Evolutionary conservation across 2,329 filamentous ascomycete genomes (phyloP), one percentile per base, ranked within the genome.

Genomic region (Ceratocystis smalleyi): DNA sequence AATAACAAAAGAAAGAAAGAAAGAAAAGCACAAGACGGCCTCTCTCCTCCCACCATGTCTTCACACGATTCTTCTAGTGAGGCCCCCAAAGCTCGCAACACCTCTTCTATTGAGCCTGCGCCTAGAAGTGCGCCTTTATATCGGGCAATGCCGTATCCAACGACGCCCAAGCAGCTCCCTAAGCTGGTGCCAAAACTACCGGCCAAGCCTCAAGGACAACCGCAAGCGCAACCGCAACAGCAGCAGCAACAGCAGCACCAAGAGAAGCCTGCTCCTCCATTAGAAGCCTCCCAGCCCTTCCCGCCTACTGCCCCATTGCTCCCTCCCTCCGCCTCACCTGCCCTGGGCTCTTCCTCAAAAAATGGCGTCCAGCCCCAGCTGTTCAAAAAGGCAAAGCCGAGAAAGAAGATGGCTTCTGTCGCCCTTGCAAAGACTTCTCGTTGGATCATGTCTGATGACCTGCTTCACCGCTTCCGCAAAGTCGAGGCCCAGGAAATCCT

Each of bases 401-500:
- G 59, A 12, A 64, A 67, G 19, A 62, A 55, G 27, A 55, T 22
- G 5, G 32, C 47, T 15, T 57, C 61, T 51, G 27, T 45, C 43
- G 47, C 61, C 24, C 47, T 57, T 40, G 43, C 68, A 8, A 69
- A 69, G 43, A 63, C 68, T 15, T 71, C 78, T 54, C 75, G 78
- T 72, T 82, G 81, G 79, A 78, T 77, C 15, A 70, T 84, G 35
- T 76, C 80, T 0, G 79, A 81, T 62, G 83, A 82, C 67, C 75
- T 85, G 68, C 76, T 79, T 19, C 79, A 79, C 54, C 74, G 80
- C 57, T 83, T 85, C 70, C 76, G 76, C 67, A 77, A 77, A 59
- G 75, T 81, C 63, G 81, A 85, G 67, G 81, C 77, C 0, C 80
- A 83, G 62, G 82, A 85, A 72, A 82, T 83, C 74, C 71, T 84